Evolutionary conservation across 768 basidiomycete genomes (phyloP), one percentile per base, ranked within the genome.

Genomic region (Podaxis sp.): DNA sequence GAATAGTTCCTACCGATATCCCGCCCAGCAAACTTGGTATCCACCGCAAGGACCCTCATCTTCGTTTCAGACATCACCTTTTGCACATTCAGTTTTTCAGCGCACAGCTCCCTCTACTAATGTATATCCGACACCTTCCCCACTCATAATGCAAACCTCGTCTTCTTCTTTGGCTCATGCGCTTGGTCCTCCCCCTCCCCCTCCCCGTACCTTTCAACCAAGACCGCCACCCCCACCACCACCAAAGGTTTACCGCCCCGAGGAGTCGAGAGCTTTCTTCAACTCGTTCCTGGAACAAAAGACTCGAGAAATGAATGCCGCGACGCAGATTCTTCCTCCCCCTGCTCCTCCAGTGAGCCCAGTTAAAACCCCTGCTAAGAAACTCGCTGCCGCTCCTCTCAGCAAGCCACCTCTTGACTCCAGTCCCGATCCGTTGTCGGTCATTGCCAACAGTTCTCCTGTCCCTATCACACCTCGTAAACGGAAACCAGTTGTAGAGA

Each of bases 141-240:
- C 85, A 17, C 87, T 88, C 1, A 81, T 82, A 12, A 85, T 89
- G 44, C 82, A 77, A 40, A 77, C 81, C n/a, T 84, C 82, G 0
- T 89, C 90, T 1, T 92, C 90, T 15, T 92, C 91, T 12, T 83
- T 91, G 60, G 90, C 91, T 4, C 81, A 80, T 71, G 91, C 91
- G 2, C 81, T 93, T 24, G 89, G 88, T 28, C 52, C 49, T 46
- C 62, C 62, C 17, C 61, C 64, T 40, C 58, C 52, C 4, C 56
- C 56, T 26, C 58, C 46, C 4, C 65, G 66, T 6, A 61, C 66
- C n/a, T 36, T 41, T 20, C 68, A 65, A 28, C 59, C 60, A 33
- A 66, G 61, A 44, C 65, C 33, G 10, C 63, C 40, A 36, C 62
- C 26, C 10, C 69, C 69, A 37, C 66, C 61, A 2, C 69, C 69